Base-by-base conservation (phyloP, 169 alveolate genomes). In the Babesia gibsoni region DNA sequence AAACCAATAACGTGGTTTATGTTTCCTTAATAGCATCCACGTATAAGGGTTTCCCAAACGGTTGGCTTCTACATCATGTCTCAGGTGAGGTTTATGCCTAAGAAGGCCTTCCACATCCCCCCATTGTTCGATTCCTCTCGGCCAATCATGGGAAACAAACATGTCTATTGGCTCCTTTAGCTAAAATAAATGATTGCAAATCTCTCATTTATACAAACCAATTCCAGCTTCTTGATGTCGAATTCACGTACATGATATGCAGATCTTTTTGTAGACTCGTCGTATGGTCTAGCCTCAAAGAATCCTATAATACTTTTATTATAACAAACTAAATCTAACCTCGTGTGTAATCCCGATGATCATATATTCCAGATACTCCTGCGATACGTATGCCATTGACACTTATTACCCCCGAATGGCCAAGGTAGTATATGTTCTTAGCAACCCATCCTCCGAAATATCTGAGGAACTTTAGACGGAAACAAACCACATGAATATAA, bases 381-480 rank as follows among this genome's bases (percentile, higher is more conserved):
- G 96, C 98, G 52, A 96, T 91, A 59, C 98, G 92, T 8, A 96
- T 33, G n/a, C 88, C 92, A 14, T 88, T 82, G 42, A 95, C 88
- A 53, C 91, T 89, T n/a, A 95, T 88, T 5, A 95, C 91, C 20
- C 97, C 98, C 52, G 97, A 78, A 46, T 87, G 90, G 8, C 99
- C 99, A 85, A 97, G 63, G 75, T 90, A 97, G 78, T 93, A 97
- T 23, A 97, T 96, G 80, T 96, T 96, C 65, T 97, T 97, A 27
- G 99, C 98, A 23, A 96, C 98, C 98, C 98, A 97, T 8, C 99
- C 99, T 14, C 99, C 99, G 86, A 89, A 95, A 83, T 88, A 90
- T 27, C 90, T 78, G 35, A 27, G 30, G n/a, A n/a, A n/a, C n/a
- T n/a, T n/a, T n/a, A n/a, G n/a, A n/a, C n/a, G 0, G 7, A 63